Evolutionary conservation across 495 filamentous ascomycete species (phyloP).

Genomic region (Aspergillus heteromorphus): DNA sequence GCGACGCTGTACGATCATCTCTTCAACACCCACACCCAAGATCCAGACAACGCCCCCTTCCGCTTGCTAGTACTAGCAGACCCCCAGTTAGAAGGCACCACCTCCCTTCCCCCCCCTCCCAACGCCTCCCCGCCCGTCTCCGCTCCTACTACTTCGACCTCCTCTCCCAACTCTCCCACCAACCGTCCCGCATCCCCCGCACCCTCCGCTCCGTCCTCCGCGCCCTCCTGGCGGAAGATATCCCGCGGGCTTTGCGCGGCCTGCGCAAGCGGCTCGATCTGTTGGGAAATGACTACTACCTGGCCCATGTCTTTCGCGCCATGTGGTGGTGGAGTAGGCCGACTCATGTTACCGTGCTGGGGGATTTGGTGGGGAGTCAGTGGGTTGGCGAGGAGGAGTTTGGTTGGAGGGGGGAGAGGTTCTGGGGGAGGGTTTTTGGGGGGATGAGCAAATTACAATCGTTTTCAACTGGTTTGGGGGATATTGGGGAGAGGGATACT

Average conservation of each 20-base stretch:
- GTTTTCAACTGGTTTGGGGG: no score
- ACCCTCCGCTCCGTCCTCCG: constrained; percentile 43
- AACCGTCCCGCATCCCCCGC: constrained; percentile 23
- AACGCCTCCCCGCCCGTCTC: constrained; percentile 56
- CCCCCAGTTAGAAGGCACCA: constrained; percentile 92
- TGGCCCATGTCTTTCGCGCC: constrained; percentile 88
- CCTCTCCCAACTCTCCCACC: constrained; percentile 18
- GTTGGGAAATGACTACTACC: constrained; percentile 89
- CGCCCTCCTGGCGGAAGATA: constrained; percentile 55
- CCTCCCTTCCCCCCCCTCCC: constrained; percentile 61
- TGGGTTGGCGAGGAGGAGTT: constrained; percentile 91
- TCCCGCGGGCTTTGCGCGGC: constrained; percentile 55
- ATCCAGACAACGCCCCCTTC: constrained; percentile 51
- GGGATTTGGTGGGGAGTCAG: constrained; percentile 92
- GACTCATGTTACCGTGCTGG: constrained; percentile 83
- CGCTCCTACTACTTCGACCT: constrained; percentile 45
- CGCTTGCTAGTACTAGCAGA: constrained; percentile 86
- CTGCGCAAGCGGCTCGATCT: constrained; percentile 78
- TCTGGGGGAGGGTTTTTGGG: constrained; percentile 76
- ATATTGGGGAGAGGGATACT: no score
- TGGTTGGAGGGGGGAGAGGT: constrained; percentile 59
- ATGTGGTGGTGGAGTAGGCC: constrained; percentile 74
- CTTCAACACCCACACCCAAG: constrained; percentile 9
- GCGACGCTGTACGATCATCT: constrained; percentile 49
- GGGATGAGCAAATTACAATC: no score